Evolutionary conservation across 2,329 filamentous ascomycete genomes (phyloP), one percentile per base, ranked within the genome.

Genomic region (Leptographium galeiforme): DNA sequence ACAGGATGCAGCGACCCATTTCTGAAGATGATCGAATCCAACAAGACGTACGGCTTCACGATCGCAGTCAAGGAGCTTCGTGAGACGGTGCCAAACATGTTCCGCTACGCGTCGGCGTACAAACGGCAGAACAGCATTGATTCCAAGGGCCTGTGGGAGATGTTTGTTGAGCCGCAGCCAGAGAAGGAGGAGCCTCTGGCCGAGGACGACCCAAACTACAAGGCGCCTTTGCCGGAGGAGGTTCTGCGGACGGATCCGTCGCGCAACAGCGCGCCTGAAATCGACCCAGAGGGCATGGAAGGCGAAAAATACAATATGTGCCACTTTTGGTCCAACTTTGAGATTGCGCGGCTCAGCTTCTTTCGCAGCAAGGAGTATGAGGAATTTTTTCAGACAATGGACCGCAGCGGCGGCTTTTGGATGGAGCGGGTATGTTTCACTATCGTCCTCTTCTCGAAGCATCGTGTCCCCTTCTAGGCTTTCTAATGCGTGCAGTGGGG

Each of bases 271-370:
- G 71, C 89, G n/a, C 82, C 85, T 34, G 82, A 93, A 44, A 86
- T 96, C 54, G 89, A 97, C 63, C 83, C 85, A 0, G 90, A 97
- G 64, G 80, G 84, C 44, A 98, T 98, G 93, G 91, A 97, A 66
- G 89, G 89, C 58, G 93, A 98, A 68, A 87, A 84, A 62, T 98
- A 98, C 76, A 98, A 98, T 72, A 98, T 98, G 93, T 98, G 93
- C 68, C 93, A 98, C 74, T 98, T 96, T 75, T 98, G 93, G 93
- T 95, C 89, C 68, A 98, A 98, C 68, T 98, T 98, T 61, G 93
- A 98, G 70, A 98, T 98, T 71, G 93, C 93, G 14, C 82, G 84
- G 56, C 78, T 98, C 57, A 85, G 88, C 71, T 98, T 89, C 82
- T 97, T 97, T 79, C 82, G 93, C 61, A 96, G 90, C 74, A 91